These are phyloP conservation scores for Ustilago curta DNA, from an alignment of 1,284 basidiomycete species.

Conservation along the genomic window DNA sequence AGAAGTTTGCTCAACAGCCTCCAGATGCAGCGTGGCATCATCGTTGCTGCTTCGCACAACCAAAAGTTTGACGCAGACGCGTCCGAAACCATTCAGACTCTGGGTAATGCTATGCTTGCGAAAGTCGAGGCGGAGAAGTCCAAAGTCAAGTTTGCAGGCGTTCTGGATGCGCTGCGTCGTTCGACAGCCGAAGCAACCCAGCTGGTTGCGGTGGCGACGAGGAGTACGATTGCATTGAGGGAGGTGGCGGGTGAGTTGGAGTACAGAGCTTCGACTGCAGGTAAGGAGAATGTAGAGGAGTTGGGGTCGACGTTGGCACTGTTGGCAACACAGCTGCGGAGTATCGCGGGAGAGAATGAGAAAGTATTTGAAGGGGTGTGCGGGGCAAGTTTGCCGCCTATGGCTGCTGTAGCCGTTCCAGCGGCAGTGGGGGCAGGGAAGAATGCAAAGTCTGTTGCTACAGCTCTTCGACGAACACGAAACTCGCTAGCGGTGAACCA, in stretches of 20 bases:
- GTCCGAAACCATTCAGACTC: constrained; percentile 79
- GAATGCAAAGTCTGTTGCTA: constrained; percentile 8
- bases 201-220: constrained; percentile 81
- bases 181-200: constrained; percentile 79
- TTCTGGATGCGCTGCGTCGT: constrained; percentile 76
- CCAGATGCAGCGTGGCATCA: constrained; percentile 83
- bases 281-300: constrained; percentile 71
- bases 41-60: constrained; percentile 82
- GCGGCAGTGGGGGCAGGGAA: background rate
- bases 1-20: constrained; percentile 80
- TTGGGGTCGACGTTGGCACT: constrained; percentile 70
- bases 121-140: constrained; percentile 81
- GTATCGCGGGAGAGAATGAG: constrained; percentile 72
- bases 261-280: constrained; percentile 70
- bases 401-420: background rate
- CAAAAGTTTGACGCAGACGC: constrained; percentile 81
- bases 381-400: constrained; percentile 74
- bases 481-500: constrained; percentile 18
- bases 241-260: constrained; percentile 76
- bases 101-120: constrained; percentile 77
- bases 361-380: constrained; percentile 74
- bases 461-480: constrained; percentile 26
- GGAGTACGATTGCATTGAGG: constrained; percentile 79
- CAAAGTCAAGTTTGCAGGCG: constrained; percentile 78
- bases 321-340: constrained; percentile 67